Percentiles rank a stretch among this genome's conserved stretches.
These are phyloP conservation scores for Phytophthora aleatoria DNA, from an alignment of 352 stramenopile genomes.

Conservation along the genomic window DNA sequence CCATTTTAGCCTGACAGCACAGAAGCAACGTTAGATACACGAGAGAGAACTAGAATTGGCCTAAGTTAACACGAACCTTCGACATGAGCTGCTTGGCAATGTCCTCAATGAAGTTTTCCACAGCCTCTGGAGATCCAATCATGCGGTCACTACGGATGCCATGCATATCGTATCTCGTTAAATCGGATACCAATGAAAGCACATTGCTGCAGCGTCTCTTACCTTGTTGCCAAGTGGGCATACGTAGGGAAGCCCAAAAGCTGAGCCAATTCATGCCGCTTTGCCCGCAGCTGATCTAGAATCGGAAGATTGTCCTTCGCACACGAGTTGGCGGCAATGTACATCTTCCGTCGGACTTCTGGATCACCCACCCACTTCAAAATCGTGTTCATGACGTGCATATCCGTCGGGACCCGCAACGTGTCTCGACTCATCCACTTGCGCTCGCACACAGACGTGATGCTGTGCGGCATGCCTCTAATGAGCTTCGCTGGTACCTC, in stretches of 20 bases:
- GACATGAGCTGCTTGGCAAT: slow-evolving; percentile 72
- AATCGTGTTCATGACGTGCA: slow-evolving; percentile 91
- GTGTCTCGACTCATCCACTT: slow-evolving; percentile 69
- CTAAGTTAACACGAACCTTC: slow-evolving; percentile 46
- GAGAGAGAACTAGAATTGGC: background rate
- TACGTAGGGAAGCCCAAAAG: slow-evolving; percentile 92
- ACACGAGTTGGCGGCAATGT: slow-evolving; percentile 87
- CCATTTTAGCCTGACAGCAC: slow-evolving; percentile 46
- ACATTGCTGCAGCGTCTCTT: slow-evolving; percentile 8
- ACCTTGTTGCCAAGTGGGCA: slow-evolving; percentile 92
- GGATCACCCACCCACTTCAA: slow-evolving; percentile 88
- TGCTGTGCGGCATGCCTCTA: slow-evolving; percentile 58
- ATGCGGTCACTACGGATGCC: slow-evolving; percentile 73
- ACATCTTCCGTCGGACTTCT: slow-evolving; percentile 88
- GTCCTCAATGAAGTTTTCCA: slow-evolving; percentile 67
- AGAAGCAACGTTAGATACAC: background rate
- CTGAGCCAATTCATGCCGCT: slow-evolving; percentile 89
- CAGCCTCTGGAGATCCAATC: slow-evolving; percentile 72
- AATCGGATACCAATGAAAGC: slow-evolving; percentile 8
- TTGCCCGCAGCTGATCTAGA: slow-evolving; percentile 86
- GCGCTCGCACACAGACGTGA: slow-evolving; percentile 62
- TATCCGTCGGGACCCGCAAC: slow-evolving; percentile 78
- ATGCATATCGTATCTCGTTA: slow-evolving; percentile 1
- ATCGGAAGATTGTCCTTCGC: slow-evolving; percentile 73
- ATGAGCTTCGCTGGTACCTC: slow-evolving; percentile 66